These are phyloP conservation scores for Pseudonitzschia delicatissima DNA, from an alignment of 108 stramenopile genomes.

Conservation along the genomic window DNA sequence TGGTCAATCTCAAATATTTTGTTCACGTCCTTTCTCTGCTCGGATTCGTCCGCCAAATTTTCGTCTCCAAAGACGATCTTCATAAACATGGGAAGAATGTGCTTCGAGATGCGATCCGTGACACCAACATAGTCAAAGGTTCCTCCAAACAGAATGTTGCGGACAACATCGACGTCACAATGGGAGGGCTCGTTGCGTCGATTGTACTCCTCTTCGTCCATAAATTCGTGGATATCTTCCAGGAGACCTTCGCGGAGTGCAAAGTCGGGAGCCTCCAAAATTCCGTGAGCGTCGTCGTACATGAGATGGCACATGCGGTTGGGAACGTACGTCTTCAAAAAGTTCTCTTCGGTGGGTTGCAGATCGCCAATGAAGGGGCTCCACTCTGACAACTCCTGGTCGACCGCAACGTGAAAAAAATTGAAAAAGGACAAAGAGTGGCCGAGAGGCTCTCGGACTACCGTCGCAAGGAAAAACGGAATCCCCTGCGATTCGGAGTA, in stretches of 20 bases:
- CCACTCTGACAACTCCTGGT: neutral
- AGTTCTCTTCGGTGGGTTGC: slow-evolving; percentile 2
- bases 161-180: neutral
- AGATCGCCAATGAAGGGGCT: slow-evolving; percentile 3
- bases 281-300: slow-evolving; percentile 10
- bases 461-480: neutral
- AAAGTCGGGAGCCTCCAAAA: neutral
- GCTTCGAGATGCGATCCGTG: neutral
- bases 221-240: neutral
- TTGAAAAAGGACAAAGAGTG: slow-evolving; percentile 13
- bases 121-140: slow-evolving; percentile 5
- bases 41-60: neutral
- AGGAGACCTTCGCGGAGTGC: slow-evolving; percentile 8
- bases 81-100: slow-evolving; percentile 5
- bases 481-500: neutral
- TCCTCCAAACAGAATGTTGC: neutral
- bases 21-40: neutral
- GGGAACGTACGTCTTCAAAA: neutral
- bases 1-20: neutral
- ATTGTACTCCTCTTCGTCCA: slow-evolving; percentile 3
- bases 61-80: slow-evolving; percentile 4
- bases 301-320: slow-evolving; percentile 8
- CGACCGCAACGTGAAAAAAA: slow-evolving; percentile 6
- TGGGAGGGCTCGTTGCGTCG: slow-evolving; percentile 3
- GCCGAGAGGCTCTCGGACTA: slow-evolving; percentile 14